These are phyloP conservation scores for Penstemon eatonii DNA, from an alignment of 257 asterid species.

Conservation along the genomic window DNA sequence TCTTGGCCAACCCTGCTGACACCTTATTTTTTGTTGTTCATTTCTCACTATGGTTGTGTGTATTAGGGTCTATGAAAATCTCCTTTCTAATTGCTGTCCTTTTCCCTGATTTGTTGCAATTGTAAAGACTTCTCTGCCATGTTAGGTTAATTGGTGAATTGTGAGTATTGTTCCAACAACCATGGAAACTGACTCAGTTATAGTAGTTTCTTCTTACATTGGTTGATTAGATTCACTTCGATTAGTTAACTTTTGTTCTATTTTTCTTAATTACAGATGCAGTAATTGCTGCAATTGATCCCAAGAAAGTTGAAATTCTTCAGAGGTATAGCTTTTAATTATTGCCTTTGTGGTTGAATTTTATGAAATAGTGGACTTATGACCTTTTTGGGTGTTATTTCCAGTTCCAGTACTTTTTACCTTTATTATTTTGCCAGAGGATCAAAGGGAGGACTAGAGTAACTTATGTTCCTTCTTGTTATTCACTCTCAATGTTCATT, in stretches of 20 bases:
- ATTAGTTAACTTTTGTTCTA: conserved; percentile 23
- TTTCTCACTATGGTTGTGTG: background rate
- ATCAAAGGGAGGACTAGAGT: background rate
- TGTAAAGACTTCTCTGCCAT: background rate
- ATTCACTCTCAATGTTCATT: too few relatives aligned
- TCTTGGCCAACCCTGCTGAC: conserved; percentile 18
- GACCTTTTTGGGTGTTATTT: conserved; percentile 17
- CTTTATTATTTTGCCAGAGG: background rate
- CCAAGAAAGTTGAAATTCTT: conserved; percentile 86
- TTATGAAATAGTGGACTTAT: conserved; percentile 10
- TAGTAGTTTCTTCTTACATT: conserved; percentile 27
- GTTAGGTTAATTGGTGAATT: conserved; percentile 6
- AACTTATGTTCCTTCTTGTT: background rate
- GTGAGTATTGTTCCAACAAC: background rate
- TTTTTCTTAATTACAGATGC: conserved; percentile 55
- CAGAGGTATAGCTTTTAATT: conserved; percentile 56
- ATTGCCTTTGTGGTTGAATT: conserved; percentile 8
- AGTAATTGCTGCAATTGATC: conserved; percentile 87
- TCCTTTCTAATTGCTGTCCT: background rate
- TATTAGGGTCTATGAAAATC: background rate
- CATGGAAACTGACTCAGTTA: conserved; percentile 14
- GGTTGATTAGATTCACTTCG: conserved; percentile 27
- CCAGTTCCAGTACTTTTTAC: conserved; percentile 55
- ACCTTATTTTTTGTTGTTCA: background rate
- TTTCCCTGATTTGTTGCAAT: background rate